phyloP scores from a whole-genome alignment of 176 grass and related monocot species.

The Bothriochloa decipiens region DNA sequence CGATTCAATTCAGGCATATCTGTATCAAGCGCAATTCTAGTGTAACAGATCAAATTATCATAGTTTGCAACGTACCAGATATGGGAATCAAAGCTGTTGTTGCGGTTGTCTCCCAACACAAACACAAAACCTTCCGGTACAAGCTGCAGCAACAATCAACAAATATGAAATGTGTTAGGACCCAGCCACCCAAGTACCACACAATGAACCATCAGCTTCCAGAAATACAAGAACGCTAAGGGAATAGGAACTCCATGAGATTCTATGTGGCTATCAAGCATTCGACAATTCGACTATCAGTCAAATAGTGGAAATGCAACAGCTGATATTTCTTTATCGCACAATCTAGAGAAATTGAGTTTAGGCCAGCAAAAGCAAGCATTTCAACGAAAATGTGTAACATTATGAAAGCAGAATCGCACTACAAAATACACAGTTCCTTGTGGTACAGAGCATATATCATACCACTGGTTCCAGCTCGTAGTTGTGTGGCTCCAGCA shows the following conservation, averaged over 20 bases:
- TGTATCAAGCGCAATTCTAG: neutral
- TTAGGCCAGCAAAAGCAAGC: neutral
- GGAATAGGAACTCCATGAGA: neutral
- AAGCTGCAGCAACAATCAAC: conserved; percentile 52
- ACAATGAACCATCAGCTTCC: neutral
- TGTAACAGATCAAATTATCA: neutral
- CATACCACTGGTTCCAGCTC: conserved; percentile 75
- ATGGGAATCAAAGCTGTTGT: conserved; percentile 92
- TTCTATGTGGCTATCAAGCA: neutral
- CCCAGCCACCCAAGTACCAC: neutral
- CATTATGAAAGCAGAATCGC: neutral
- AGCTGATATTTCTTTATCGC: neutral
- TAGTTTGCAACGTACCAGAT: conserved; percentile 64
- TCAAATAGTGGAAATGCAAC: neutral
- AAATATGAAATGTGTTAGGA: neutral
- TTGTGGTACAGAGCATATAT: neutral
- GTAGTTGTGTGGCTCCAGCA: conserved; percentile 86
- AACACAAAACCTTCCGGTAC: conserved; percentile 78
- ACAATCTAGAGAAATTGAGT: neutral
- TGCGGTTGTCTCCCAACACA: conserved; percentile 95
- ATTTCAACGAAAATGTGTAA: neutral
- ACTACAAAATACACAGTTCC: neutral
- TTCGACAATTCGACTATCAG: neutral
- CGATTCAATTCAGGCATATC: neutral
- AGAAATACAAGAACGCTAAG: neutral